Base-by-base conservation (phyloP, 2,329 filamentous ascomycete genomes). In the Lachnellula suecica region DNA sequence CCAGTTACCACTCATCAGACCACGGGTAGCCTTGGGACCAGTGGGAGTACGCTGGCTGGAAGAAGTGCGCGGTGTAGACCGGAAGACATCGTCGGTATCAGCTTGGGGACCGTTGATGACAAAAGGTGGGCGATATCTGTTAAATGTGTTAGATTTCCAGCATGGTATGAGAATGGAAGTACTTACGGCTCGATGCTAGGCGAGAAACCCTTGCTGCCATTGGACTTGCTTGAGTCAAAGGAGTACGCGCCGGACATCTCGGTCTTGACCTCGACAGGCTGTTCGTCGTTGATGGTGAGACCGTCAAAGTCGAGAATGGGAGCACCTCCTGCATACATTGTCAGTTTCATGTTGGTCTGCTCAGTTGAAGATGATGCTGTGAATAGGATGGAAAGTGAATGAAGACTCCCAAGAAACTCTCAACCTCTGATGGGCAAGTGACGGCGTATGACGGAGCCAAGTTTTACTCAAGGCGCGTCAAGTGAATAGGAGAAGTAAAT, bases 41-140 rank as follows among this genome's bases (percentile, higher is more conserved):
- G 57, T 59, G 13, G 64, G 57, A 37, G 63, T 64, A 29, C 50
- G 54, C 38, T 65, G 60, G 9, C 37, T 42, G 38, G 54, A 57
- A 13, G 15, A n/a, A 43, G 29, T 38, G 23, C 20, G 57, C 46
- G 47, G 45, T 41, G 40, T 51, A 47, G 59, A 62, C 49, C 45
- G 57, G 54, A 61, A 63, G 8, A 59, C 52, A 35, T 67, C 64
- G 47, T 65, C 63, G 47, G 40, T 44, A 24, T 43, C 40, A 44
- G 49, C 47, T n/a, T 55, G 54, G 38, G 51, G 42, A 38, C 61
- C 57, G 47, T 59, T 62, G 37, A 61, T 58, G 44, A 64, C 59
- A 41, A 67, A 67, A 17, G 64, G 62, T 34, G 63, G 60, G 5
- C 60, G 61, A 44, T 64, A 65, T 24, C 63, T 65, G 24, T 13